Base-by-base conservation (phyloP, 805 yeast species). In the Helenozyma baotianmanensis region DNA sequence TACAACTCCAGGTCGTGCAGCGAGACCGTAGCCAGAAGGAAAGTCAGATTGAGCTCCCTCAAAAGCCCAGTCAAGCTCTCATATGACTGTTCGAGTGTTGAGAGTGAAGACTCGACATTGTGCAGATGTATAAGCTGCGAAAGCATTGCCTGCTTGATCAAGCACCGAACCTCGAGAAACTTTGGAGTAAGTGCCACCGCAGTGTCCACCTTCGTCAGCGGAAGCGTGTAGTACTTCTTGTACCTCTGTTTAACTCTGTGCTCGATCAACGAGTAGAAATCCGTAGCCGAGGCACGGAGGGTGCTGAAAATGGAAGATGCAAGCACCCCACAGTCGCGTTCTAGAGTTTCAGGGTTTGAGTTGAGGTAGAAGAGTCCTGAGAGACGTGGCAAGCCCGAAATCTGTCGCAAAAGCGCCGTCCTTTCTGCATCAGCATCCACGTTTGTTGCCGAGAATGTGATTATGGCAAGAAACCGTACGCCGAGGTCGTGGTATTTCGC, bases 181-280 rank as follows among this genome's bases (percentile, higher is more conserved):
- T 48, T 50, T 2, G 72, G 72, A 2, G 62, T 47, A 10, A 66
- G 37, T 25, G 50, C 54, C 8, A 66, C 42, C 4, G 41, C 36
- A 0, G 68, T 60, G 22, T 53, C 56, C 6, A 53, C 35, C 8
- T 32, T 29, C n/a, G 42, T 27, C 5, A 52, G 38, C 2, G 70
- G 70, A 21, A 52, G 44, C 1, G 62, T 39, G 38, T 66, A 66
- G 44, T 62, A 66, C 39, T 66, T 66, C 19, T 48, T 54, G 33
- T 47, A 34, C 7, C 72, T 39, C 32, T 58, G 64, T 31, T 54
- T 58, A 19, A 66, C 56, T 21, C 48, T 53, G 33, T 38, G 26
- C 32, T 62, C 68, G 4, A 61, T 55, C 6, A 36, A 42, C 9
- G 52, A 35, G 45, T 66, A 66, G 42, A 62, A 66, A 12, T 61